A percentile compares a stretch with the other conserved stretches of the same genome.
These are phyloP conservation scores for Clitopilus passeckerianus DNA, from an alignment of 768 basidiomycete genomes.

Conservation along the genomic window DNA sequence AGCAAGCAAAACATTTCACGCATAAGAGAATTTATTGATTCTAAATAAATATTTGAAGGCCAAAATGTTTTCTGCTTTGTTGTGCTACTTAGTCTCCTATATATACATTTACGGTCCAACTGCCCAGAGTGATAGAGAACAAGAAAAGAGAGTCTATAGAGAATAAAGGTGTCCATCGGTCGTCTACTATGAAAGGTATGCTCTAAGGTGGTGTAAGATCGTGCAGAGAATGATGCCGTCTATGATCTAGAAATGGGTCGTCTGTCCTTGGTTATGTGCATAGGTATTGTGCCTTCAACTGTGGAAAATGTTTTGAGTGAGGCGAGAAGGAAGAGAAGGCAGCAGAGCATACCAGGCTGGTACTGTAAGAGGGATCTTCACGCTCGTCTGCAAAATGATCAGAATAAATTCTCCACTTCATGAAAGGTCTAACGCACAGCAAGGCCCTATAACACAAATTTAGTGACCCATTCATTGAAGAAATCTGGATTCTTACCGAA, in stretches of 20 bases:
- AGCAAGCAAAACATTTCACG: too few relatives aligned
- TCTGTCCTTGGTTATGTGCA: background rate
- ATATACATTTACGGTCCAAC: too few relatives aligned
- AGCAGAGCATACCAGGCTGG: conserved; percentile 59
- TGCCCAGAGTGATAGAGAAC: too few relatives aligned
- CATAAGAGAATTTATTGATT: too few relatives aligned
- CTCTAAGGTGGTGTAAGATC: too few relatives aligned
- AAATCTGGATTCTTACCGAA: conserved; percentile 47
- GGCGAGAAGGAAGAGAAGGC: background rate
- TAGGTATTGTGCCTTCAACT: background rate
- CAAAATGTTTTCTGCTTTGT: too few relatives aligned
- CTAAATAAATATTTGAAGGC: too few relatives aligned
- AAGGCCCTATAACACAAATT: conserved; percentile 27
- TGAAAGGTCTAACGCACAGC: conserved; percentile 23
- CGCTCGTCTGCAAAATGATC: conserved; percentile 54
- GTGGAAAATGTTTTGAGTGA: background rate
- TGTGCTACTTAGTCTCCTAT: too few relatives aligned
- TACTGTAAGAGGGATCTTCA: conserved; percentile 80
- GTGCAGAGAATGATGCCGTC: background rate
- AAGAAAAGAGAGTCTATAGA: too few relatives aligned
- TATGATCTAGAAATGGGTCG: background rate
- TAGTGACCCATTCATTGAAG: background rate
- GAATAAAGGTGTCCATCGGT: too few relatives aligned
- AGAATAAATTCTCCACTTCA: background rate
- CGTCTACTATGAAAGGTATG: too few relatives aligned